phyloP scores from a whole-genome alignment of 345 rosid species.

The Melaleuca alternifolia region DNA sequence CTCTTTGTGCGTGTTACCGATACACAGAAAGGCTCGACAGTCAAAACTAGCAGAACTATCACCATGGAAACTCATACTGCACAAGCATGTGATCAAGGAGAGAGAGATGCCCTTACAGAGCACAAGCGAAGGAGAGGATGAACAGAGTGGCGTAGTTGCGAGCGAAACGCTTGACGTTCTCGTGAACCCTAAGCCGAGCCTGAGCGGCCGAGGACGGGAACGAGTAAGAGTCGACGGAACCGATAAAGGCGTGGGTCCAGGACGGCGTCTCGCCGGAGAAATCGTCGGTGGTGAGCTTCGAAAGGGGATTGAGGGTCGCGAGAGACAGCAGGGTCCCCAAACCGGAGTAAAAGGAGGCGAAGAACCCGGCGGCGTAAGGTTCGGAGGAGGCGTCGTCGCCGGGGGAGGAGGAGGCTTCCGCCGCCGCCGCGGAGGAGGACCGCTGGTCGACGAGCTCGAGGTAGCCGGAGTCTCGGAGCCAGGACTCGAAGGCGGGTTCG shows the following conservation, averaged over 20 bases:
- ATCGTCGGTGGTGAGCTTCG: slow-evolving; percentile 78
- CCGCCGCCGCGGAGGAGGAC: slow-evolving; percentile 14
- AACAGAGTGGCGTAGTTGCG: slow-evolving; percentile 71
- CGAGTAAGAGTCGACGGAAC: slow-evolving; percentile 57
- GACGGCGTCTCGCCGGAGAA: slow-evolving; percentile 64
- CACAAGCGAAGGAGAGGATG: slow-evolving; percentile 74
- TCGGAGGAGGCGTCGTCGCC: slow-evolving; percentile 15
- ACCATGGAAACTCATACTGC: neutral
- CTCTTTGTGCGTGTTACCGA: too few relatives aligned
- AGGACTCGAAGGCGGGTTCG: slow-evolving; percentile 75
- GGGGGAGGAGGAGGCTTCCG: slow-evolving; percentile 12
- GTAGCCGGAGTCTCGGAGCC: slow-evolving; percentile 97
- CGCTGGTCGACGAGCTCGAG: slow-evolving; percentile 73
- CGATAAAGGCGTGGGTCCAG: slow-evolving; percentile 74
- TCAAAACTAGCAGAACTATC: neutral
- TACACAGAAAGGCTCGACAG: neutral
- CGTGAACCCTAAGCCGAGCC: slow-evolving; percentile 71
- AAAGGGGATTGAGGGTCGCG: slow-evolving; percentile 62
- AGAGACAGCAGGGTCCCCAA: slow-evolving; percentile 48
- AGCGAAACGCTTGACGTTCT: slow-evolving; percentile 87
- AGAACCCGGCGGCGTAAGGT: slow-evolving; percentile 26
- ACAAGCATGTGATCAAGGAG: neutral
- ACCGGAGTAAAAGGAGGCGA: slow-evolving; percentile 30
- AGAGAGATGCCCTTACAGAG: slow-evolving; percentile 39
- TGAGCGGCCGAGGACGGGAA: slow-evolving; percentile 67